phyloP scores from a whole-genome alignment of 139 green algal species.

The Tetraselmis chui region DNA sequence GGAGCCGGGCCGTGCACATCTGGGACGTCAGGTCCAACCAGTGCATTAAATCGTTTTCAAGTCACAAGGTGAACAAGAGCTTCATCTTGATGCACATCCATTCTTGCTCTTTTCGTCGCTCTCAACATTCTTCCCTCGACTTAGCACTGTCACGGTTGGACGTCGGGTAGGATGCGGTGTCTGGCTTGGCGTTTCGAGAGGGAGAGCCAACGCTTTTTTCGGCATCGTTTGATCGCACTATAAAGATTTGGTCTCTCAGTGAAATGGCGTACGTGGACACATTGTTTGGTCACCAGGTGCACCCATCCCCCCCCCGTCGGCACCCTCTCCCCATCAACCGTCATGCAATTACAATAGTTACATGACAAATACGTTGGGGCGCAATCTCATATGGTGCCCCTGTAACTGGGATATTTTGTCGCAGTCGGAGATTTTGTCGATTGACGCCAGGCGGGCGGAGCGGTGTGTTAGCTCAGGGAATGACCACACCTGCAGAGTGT shows the following conservation, averaged over 20 bases:
- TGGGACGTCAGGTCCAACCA: constrained; percentile 38
- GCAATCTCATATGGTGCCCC: too few species aligned
- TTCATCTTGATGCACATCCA: too few species aligned
- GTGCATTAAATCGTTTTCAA: constrained; percentile 11
- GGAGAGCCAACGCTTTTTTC: constrained; percentile 76
- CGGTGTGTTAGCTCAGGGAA: constrained; percentile 58
- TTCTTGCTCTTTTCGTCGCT: too few species aligned
- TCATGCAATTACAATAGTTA: too few species aligned
- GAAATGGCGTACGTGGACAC: constrained; percentile 93
- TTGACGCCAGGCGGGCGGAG: constrained; percentile 70
- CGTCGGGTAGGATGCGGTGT: constrained; percentile 45
- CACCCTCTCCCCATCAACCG: constrained; percentile 1
- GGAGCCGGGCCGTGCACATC: constrained; percentile 67
- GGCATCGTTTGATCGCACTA: constrained; percentile 56
- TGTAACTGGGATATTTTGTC: too few species aligned
- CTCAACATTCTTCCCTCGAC: too few species aligned
- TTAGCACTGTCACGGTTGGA: too few species aligned
- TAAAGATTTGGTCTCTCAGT: constrained; percentile 92
- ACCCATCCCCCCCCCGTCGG: too few species aligned
- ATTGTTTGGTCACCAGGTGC: constrained; percentile 77
- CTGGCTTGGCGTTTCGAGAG: constrained; percentile 72
- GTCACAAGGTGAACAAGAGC: neutral
- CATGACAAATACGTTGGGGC: too few species aligned
- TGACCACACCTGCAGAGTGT: constrained; percentile 84
- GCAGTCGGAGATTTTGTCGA: constrained; percentile 43